Evolutionary conservation across 2,329 filamentous ascomycete genomes (phyloP), one percentile per base, ranked within the genome.

Genomic region (Pseudodiploospora longispora): DNA sequence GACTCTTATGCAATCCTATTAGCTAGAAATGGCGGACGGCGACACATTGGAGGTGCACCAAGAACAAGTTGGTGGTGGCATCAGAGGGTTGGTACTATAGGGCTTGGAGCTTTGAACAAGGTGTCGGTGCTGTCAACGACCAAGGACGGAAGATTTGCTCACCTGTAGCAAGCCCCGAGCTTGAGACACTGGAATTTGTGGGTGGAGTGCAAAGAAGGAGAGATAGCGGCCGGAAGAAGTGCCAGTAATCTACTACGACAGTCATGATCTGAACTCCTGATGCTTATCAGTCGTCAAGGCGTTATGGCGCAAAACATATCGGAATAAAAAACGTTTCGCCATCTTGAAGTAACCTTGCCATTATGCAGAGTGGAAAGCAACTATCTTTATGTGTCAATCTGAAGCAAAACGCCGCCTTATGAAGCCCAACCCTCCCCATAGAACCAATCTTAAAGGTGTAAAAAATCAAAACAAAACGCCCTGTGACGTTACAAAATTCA

Each of bases 31-130:
- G 93, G 74, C 82, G 53, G 93, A 98, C 56, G 91, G 93, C 32
- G 93, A 98, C 60, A 94, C 87, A 1, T 82, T 98, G 28, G 93
- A 98, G 62, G 93, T 98, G 28, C 91, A 97, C 64, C 93, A 97
- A 65, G 93, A 98, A 66, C 93, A 98, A 70, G 93, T 97, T 50
- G 93, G 93, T 48, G 91, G 90, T 49, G 67, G 59, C 51, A 67
- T 57, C 55, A 63, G 30, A 48, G 12, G 8, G n/a, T 19, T 12
- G n/a, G 28, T 19, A 19, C 19, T 19, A 19, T 19, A 19, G 19
- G 19, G 19, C 19, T 19, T 19, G 19, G 19, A 19, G 19, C 19
- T 19, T 19, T 2, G 19, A 19, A 19, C 19, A 19, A 19, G 19
- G 19, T 19, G 19, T 19, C 19, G 19, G 19, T 2, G 19, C 19